Evolutionary conservation across 2,329 filamentous ascomycete genomes (phyloP).

Genomic region (Trichoderma gracile): DNA sequence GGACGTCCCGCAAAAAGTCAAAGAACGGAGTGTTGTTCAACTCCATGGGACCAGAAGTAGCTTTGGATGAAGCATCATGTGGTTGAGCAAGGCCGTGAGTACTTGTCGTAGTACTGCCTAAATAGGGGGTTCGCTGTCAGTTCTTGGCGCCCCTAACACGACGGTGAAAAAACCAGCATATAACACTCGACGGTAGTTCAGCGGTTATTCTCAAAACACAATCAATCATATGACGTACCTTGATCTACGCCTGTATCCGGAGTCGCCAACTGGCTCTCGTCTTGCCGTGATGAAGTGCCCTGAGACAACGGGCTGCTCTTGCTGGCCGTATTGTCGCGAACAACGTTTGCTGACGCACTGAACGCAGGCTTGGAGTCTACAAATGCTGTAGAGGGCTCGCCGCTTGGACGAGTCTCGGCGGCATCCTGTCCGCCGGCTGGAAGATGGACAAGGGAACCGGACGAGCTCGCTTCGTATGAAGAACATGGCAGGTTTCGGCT

Average conservation of each 20-base stretch:
- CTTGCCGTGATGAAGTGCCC: constrained; percentile 33
- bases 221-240: constrained; percentile 28
- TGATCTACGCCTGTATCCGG: constrained; percentile 39
- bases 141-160: neutral
- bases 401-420: constrained; percentile 23
- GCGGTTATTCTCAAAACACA: neutral
- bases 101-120: constrained; percentile 19
- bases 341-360: constrained; percentile 28
- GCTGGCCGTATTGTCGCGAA: constrained; percentile 29
- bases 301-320: constrained; percentile 35
- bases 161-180: neutral
- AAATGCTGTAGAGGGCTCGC: constrained; percentile 8
- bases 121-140: constrained; percentile 1
- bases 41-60: constrained; percentile 30
- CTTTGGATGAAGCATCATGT: constrained; percentile 13
- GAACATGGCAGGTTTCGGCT: constrained; percentile 50
- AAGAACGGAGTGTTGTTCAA: constrained; percentile 47
- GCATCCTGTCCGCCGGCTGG: constrained; percentile 40
- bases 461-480: constrained; percentile 41
- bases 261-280: constrained; percentile 40
- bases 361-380: constrained; percentile 30
- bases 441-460: constrained; percentile 48
- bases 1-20: constrained; percentile 53
- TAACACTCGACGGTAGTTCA: neutral
- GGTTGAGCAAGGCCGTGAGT: constrained; percentile 20